Percentiles rank a stretch among this genome's conserved stretches.
Conservation (phyloP, 164 flowering plant species). For the Vitis rupestris region DNA sequence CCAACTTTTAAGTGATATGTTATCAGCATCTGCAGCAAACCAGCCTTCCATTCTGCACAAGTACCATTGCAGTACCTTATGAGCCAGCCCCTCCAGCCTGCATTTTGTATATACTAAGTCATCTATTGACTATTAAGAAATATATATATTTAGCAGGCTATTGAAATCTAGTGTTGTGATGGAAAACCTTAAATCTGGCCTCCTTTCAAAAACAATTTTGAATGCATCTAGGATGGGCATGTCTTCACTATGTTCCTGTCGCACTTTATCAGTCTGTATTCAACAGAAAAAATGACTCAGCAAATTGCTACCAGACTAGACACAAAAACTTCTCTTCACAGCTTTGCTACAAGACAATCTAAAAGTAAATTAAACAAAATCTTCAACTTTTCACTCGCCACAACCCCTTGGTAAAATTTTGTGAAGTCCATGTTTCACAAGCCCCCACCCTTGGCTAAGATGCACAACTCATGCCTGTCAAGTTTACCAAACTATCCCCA, state of each 20-base stretch:
- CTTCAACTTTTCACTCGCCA: too few species aligned
- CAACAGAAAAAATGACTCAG: background rate
- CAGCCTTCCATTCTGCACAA: constrained; percentile 98
- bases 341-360: background rate
- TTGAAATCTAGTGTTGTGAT: background rate
- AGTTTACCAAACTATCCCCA: too few species aligned
- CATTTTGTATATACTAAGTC: background rate
- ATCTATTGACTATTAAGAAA: background rate
- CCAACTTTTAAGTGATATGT: constrained; percentile 84
- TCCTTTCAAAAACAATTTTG: constrained; percentile 72
- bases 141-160: background rate
- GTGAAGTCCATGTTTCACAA: too few species aligned
- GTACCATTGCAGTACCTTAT: constrained; percentile 96
- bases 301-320: background rate
- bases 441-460: too few species aligned
- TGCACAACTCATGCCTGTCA: too few species aligned
- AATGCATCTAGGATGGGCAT: constrained; percentile 72
- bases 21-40: constrained; percentile 98
- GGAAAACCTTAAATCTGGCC: constrained; percentile 72
- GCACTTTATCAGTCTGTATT: constrained; percentile 66
- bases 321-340: background rate
- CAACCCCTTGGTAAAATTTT: too few species aligned
- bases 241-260: constrained; percentile 67
- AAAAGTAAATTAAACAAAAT: too few species aligned
- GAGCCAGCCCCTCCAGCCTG: constrained; percentile 87